Evolutionary conservation across 495 filamentous ascomycete genomes (phyloP).

Genomic region (Cenococcum geophilum): DNA sequence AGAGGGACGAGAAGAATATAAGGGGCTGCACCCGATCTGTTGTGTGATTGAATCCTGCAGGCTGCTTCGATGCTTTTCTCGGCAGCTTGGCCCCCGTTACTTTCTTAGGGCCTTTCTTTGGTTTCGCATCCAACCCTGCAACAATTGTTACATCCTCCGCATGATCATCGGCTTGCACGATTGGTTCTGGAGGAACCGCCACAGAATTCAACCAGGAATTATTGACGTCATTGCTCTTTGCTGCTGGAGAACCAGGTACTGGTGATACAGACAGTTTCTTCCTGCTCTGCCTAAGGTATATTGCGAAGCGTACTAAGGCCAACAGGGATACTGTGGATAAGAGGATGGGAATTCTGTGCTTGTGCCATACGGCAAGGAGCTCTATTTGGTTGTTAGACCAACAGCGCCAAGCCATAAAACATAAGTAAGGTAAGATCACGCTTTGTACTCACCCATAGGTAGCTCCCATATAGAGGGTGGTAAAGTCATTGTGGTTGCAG

Average conservation of each 20-base stretch:
- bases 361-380: slow-evolving; percentile 7
- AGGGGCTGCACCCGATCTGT: slow-evolving; percentile 59
- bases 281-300: background rate
- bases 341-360: slow-evolving; percentile 8
- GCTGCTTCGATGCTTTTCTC: slow-evolving; percentile 22
- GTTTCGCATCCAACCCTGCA: slow-evolving; percentile 4
- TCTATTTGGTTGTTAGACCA: slow-evolving; percentile 1
- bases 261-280: slow-evolving; percentile 2
- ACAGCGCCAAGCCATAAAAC: background rate
- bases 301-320: background rate
- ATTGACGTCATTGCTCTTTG: slow-evolving; percentile 1
- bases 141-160: slow-evolving; percentile 13
- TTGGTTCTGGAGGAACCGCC: background rate
- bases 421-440: background rate
- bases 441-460: background rate
- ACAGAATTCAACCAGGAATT: background rate
- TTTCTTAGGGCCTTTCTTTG: slow-evolving; percentile 25
- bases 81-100: slow-evolving; percentile 23
- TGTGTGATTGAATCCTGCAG: slow-evolving; percentile 19
- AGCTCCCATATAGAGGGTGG: background rate
- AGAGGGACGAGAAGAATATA: slow-evolving; percentile 84
- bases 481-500: background rate
- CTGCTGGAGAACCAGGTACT: slow-evolving; percentile 5
- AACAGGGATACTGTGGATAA: background rate
- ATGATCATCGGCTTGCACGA: slow-evolving; percentile 16